Conservation (phyloP, 2,329 filamentous ascomycete genomes). For the Mycosphaerella sp. region DNA sequence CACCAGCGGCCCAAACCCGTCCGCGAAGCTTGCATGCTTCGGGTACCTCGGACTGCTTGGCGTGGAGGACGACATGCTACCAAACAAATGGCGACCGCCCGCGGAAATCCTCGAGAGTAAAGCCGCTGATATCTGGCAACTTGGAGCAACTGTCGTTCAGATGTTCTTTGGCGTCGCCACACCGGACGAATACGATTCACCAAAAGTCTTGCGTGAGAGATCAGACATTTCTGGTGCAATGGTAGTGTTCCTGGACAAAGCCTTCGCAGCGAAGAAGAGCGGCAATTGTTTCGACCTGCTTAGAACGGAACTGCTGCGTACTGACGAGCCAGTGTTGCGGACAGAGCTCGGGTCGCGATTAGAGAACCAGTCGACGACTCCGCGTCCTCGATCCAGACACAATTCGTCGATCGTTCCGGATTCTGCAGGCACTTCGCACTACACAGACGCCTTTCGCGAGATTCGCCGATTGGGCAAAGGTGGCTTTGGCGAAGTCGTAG, state of each 20-base stretch:
- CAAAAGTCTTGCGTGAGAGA: conserved; percentile 64
- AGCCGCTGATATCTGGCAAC: conserved; percentile 90
- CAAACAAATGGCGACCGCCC: conserved; percentile 23
- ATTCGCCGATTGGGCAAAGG: conserved; percentile 84
- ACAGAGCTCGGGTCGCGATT: conserved; percentile 6
- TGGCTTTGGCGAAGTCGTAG: conserved; percentile 93
- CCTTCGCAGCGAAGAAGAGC: conserved; percentile 84
- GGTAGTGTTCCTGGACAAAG: conserved; percentile 71
- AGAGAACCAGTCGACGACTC: conserved; percentile 16
- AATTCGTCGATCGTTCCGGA: conserved; percentile 30
- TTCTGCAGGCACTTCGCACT: conserved; percentile 57
- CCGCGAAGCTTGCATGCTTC: conserved; percentile 67
- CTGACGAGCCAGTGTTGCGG: conserved; percentile 41
- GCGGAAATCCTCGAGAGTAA: conserved; percentile 30
- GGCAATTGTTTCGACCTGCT: conserved; percentile 72
- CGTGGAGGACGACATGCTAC: conserved; percentile 32
- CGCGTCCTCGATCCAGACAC: conserved; percentile 30
- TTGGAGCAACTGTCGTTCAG: conserved; percentile 84
- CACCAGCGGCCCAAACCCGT: conserved; percentile 18
- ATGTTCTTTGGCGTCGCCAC: conserved; percentile 86
- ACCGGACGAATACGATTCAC: conserved; percentile 70
- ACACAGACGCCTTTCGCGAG: conserved; percentile 84
- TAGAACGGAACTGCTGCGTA: conserved; percentile 51
- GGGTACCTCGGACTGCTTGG: conserved; percentile 62
- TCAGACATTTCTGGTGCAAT: conserved; percentile 67